A percentile compares a stretch with the other conserved stretches of the same genome.
phyloP scores from a whole-genome alignment of 192 early-diverging fungal genomes.

The Dissophora globulifera region DNA sequence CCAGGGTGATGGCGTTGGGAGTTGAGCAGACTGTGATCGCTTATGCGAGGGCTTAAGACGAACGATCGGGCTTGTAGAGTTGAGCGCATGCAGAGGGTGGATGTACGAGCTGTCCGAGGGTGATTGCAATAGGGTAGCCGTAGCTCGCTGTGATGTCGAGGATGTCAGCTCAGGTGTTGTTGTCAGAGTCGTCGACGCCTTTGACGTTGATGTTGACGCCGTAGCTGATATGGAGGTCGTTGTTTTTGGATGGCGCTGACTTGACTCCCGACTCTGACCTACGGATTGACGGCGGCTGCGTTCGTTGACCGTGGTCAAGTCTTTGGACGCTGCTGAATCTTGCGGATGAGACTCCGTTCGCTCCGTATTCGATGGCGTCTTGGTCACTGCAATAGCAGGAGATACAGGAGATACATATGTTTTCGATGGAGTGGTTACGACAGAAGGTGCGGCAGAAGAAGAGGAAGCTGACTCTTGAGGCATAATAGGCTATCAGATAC shows the following conservation, averaged over 20 bases:
- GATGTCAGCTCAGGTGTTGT: too few species aligned
- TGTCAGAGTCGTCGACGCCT: too few species aligned
- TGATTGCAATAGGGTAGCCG: not conserved
- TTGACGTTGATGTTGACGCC: not conserved
- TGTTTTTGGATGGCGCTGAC: not conserved
- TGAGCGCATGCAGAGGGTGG: constrained; percentile 43
- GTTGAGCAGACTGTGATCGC: constrained; percentile 42
- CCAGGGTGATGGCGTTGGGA: constrained; percentile 35
- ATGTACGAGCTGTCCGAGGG: not conserved
- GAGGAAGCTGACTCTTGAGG: not conserved
- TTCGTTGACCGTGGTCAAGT: too few species aligned
- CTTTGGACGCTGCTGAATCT: too few species aligned
- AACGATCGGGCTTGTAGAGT: constrained; percentile 42
- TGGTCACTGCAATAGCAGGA: too few species aligned
- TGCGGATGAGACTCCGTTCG: too few species aligned
- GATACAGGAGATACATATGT: too few species aligned
- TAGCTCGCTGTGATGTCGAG: too few species aligned
- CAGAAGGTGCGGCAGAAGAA: not conserved
- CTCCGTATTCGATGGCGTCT: not conserved
- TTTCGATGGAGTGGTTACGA: not conserved
- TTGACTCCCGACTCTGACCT: too few species aligned
- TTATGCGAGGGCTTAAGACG: constrained; percentile 34
- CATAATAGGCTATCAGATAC: not conserved
- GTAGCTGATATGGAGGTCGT: not conserved
- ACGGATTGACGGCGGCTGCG: too few species aligned